Conservation (phyloP, 345 rosid genomes). For the Eucalyptus cloeziana region DNA sequence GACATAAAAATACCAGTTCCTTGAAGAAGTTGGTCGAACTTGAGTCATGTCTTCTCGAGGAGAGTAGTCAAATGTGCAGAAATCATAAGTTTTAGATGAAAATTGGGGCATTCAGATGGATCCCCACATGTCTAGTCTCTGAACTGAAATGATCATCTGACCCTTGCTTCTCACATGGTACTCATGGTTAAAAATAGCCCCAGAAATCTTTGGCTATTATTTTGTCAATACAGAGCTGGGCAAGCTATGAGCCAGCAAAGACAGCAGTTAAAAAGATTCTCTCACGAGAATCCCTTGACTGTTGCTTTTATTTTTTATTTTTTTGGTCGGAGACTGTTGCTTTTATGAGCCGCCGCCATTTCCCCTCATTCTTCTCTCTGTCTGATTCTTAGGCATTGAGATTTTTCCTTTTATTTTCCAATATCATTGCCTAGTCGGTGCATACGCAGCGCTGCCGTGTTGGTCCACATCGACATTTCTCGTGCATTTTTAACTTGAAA, state of each 20-base stretch:
- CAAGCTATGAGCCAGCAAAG: conserved; percentile 74
- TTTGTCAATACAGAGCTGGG: conserved; percentile 47
- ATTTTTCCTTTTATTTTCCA: no score
- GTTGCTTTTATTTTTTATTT: no score
- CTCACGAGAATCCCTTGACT: conserved; percentile 26
- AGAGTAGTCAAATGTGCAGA: not conserved
- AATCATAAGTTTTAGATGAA: not conserved
- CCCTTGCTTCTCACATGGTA: not conserved
- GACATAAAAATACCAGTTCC: not conserved
- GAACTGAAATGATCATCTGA: no score
- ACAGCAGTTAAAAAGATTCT: conserved; percentile 80
- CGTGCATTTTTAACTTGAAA: not conserved
- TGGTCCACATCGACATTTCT: no score
- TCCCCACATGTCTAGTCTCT: not conserved
- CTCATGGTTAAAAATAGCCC: not conserved
- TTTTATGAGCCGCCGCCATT: no score
- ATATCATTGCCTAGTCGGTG: no score
- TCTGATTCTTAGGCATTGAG: not conserved
- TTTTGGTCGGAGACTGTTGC: rapidly evolving
- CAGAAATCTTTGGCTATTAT: not conserved
- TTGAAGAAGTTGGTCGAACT: not conserved
- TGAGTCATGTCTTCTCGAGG: not conserved
- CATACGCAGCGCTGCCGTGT: no score
- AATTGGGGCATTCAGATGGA: not conserved
- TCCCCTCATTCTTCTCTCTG: not conserved